Conservation (phyloP, 2,329 filamentous ascomycete species). For the Monilinia aucupariae region DNA sequence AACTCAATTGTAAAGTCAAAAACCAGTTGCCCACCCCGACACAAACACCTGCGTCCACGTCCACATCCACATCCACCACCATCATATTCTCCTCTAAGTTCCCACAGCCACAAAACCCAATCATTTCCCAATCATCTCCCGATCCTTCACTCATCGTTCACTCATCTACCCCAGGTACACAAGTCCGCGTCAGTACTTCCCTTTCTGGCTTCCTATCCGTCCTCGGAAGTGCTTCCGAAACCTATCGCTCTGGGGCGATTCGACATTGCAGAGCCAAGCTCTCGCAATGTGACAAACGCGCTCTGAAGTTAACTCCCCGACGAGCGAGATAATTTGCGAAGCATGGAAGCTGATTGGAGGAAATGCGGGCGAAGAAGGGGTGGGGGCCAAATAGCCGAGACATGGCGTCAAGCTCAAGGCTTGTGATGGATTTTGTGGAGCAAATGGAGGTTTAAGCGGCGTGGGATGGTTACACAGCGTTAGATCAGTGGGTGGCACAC, state of each 20-base stretch:
- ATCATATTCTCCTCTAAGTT: neutral
- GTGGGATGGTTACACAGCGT: neutral
- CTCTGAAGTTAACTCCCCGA: neutral
- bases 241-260: neutral
- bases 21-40: neutral
- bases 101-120: neutral
- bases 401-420: neutral
- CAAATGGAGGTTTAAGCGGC: neutral
- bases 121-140: neutral
- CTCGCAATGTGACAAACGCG: neutral
- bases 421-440: constrained; percentile 2
- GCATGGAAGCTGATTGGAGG: neutral
- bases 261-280: neutral
- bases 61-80: neutral
- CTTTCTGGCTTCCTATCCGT: neutral
- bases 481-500: neutral
- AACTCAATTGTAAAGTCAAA: neutral
- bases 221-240: neutral
- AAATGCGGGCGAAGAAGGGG: constrained; percentile 4
- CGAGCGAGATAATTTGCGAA: neutral
- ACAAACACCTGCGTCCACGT: neutral
- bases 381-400: constrained; percentile 3
- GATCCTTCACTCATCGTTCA: too few species aligned
- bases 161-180: neutral
- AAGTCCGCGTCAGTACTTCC: neutral